phyloP scores from a whole-genome alignment of 306 rosid species.

The Styphnolobium japonicum region DNA sequence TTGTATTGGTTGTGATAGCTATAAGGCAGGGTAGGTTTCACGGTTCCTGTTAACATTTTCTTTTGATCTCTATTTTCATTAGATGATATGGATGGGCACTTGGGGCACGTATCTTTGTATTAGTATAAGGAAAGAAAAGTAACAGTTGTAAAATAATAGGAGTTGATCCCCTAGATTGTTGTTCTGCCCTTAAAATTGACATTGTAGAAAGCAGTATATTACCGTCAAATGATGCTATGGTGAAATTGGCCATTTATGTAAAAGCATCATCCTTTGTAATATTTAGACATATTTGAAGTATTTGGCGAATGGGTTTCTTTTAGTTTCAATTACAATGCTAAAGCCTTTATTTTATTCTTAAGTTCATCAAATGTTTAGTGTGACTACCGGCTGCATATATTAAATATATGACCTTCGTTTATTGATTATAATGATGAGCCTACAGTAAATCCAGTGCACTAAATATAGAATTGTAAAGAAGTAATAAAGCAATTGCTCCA shows the following conservation, averaged over 20 bases:
- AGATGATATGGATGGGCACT: constrained; percentile 34
- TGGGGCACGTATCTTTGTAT: constrained; percentile 39
- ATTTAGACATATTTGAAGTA: not conserved
- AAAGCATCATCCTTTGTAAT: constrained; percentile 5
- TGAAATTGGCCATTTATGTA: constrained; percentile 21
- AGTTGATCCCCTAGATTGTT: constrained; percentile 38
- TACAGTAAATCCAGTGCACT: not conserved
- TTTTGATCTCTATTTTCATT: constrained; percentile 26
- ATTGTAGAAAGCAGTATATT: constrained; percentile 30
- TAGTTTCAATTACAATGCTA: not conserved
- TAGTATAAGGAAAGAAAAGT: constrained; percentile 28
- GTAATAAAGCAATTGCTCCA: not conserved
- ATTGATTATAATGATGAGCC: not conserved
- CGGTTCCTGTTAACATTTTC: constrained; percentile 23
- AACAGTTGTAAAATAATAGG: constrained; percentile 37
- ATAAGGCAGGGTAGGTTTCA: constrained; percentile 46
- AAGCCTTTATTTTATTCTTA: not conserved
- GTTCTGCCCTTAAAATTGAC: constrained; percentile 19
- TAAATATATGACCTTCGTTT: not conserved
- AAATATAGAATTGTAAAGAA: not conserved
- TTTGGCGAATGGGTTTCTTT: not conserved
- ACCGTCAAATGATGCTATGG: constrained; percentile 23
- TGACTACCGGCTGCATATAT: no score
- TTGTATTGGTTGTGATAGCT: constrained; percentile 41
- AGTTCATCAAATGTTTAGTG: not conserved